Evolutionary conservation across 352 stramenopile species (phyloP), one percentile per base, ranked within the genome.

Genomic region (Phytopythium mirpurense): DNA sequence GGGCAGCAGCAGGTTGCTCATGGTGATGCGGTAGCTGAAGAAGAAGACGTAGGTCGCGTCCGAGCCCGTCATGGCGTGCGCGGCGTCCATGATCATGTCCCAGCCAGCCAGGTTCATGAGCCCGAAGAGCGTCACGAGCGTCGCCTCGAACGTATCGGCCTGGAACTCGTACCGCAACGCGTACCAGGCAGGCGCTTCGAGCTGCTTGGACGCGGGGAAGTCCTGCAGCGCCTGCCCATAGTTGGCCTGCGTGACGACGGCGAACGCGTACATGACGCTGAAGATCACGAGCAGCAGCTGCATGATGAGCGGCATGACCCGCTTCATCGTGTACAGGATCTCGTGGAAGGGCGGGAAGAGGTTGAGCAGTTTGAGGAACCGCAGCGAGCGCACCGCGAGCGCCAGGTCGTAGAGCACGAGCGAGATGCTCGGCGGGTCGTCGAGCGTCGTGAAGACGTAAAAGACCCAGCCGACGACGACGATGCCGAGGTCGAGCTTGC

Each of bases 251-350:
- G 78, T 88, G 14, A 93, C 65, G 56, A 93, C 86, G 32, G 78
- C 83, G 42, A 88, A 93, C 7, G 79, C 75, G 62, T 93, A 93
- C 67, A 86, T 87, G 61, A 93, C 73, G 59, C 78, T 88, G 34
- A 93, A 78, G 44, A 93, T 88, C n/a, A 93, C 83, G 14, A 93
- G 60, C 29, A 88, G 58, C 24, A 93, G 57, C 62, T 93, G 79
- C 56, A 83, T 60, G 51, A 93, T 76, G 47, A 93, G 63, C n/a
- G 83, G 77, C 46, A 88, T 72, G 44, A 93, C 89, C 10, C 74
- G 75, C 62, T 88, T 81, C 83, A 93, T 89, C 12, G 83, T 93
- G 72, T 83, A 90, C 19, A 90, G 65, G 38, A 90, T 90, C 59
- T 86, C 74, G 40, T 90, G 79, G 64, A 93, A 90, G n/a, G 83